Evolutionary conservation across 2,329 filamentous ascomycete genomes (phyloP).

Genomic region (Aspergillus hiratsukae): DNA sequence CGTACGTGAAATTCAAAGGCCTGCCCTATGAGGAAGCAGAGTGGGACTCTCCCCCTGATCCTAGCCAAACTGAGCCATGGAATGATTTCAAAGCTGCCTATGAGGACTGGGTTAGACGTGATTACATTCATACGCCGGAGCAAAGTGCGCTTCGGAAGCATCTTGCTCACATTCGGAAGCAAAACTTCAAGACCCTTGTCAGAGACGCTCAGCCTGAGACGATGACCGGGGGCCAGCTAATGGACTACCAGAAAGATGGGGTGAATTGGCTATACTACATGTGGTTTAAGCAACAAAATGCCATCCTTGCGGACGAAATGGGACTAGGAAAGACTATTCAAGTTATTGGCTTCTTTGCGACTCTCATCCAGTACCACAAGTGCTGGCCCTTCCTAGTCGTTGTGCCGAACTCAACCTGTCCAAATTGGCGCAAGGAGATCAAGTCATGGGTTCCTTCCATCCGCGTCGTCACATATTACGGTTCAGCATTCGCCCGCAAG

Average conservation of each 20-base stretch:
- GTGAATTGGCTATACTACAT: conserved; percentile 94
- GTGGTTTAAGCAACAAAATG: conserved; percentile 76
- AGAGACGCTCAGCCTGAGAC: conserved; percentile 67
- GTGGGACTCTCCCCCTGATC: conserved; percentile 75
- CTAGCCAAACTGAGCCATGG: conserved; percentile 62
- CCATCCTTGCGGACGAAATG: conserved; percentile 96
- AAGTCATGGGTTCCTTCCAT: conserved; percentile 86
- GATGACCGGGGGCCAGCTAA: conserved; percentile 73
- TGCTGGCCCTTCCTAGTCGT: conserved; percentile 93
- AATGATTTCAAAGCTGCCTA: conserved; percentile 78
- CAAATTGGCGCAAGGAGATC: conserved; percentile 97
- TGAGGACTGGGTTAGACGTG: conserved; percentile 75
- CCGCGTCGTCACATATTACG: conserved; percentile 89
- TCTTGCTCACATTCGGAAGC: conserved; percentile 61
- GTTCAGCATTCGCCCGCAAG: conserved; percentile 67
- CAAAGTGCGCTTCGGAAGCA: conserved; percentile 58
- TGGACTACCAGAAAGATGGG: conserved; percentile 90
- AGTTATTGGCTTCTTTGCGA: conserved; percentile 75
- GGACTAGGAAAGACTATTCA: conserved; percentile 96
- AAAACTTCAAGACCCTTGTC: conserved; percentile 64
- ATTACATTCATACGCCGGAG: conserved; percentile 62
- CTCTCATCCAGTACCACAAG: conserved; percentile 62
- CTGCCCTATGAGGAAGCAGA: conserved; percentile 85
- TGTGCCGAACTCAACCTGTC: conserved; percentile 89
- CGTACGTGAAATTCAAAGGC: conserved; percentile 88